Evolutionary conservation across 768 basidiomycete genomes (phyloP).

Genomic region (Cystofilobasidium ferigula): DNA sequence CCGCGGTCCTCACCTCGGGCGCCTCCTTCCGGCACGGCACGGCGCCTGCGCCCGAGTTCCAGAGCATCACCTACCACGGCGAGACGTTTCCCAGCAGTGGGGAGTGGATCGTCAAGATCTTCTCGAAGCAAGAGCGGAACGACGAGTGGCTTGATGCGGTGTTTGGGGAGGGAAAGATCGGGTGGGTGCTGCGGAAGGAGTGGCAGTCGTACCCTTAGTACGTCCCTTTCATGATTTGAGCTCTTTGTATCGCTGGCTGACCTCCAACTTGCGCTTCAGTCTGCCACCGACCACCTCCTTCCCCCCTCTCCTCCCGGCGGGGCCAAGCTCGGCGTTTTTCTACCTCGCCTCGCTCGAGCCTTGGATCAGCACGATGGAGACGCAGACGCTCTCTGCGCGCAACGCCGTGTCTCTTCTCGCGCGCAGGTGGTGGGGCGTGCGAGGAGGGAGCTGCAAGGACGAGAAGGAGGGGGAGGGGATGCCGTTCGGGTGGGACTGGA

Average conservation of each 20-base stretch:
- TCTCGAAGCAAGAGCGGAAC: slow-evolving; percentile 44
- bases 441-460: not conserved
- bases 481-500: slow-evolving; percentile 18
- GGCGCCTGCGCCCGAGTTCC: slow-evolving; percentile 62
- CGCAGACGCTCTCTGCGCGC: slow-evolving; percentile 14
- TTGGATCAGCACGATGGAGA: slow-evolving; percentile 71
- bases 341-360: slow-evolving; percentile 90
- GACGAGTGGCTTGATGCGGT: slow-evolving; percentile 59
- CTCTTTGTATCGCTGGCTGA: not conserved
- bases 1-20: slow-evolving; percentile 60
- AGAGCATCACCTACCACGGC: slow-evolving; percentile 72
- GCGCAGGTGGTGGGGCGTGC: not conserved
- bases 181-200: slow-evolving; percentile 74
- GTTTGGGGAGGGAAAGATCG: slow-evolving; percentile 54
- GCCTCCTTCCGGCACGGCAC: slow-evolving; percentile 45
- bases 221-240: too few species aligned
- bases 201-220: slow-evolving; percentile 31
- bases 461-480: not conserved
- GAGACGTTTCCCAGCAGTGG: slow-evolving; percentile 42
- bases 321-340: slow-evolving; percentile 35
- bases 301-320: slow-evolving; percentile 52
- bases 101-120: slow-evolving; percentile 65
- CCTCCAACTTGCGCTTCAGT: slow-evolving; percentile 47
- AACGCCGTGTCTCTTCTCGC: slow-evolving; percentile 9
- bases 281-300: slow-evolving; percentile 50